Evolutionary conservation across 169 alveolate species (phyloP), one percentile per base, ranked within the genome.

Genomic region (Blepharisma undulans): DNA sequence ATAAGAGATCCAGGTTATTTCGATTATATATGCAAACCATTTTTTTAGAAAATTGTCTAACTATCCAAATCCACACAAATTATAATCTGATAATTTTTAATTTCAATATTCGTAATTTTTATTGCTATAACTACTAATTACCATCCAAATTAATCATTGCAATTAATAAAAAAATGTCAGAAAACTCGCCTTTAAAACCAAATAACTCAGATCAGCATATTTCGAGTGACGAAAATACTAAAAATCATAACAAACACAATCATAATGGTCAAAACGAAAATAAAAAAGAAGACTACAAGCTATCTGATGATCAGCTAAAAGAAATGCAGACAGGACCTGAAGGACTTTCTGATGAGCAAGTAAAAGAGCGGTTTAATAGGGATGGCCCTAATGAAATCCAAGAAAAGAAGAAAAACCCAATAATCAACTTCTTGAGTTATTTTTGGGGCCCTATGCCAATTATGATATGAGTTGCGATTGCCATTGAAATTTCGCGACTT

Each of bases 361-460:
- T 32, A n/a, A 22, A 32, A 32, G 77, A 76, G 16, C 33, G 89
- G 19, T 59, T 84, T 36, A 76, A n/a, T 61, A 76, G 89, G 10
- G 89, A 86, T 25, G 72, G 91, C 6, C 91, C 91, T 21, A 86
- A 86, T 48, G 80, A 60, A 27, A 19, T 22, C 60, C 8, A n/a
- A 0, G 71, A 60, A 72, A 86, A 86, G 72, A 22, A 27, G 61
- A 30, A 22, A 30, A 71, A 86, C n/a, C 12, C 84, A 0, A n/a
- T 29, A 0, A 71, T 66, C 2, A 72, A 71, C 0, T 86, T 86
- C 22, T 29, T 86, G 66, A 32, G 84, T 71, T 7, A 86, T 34
- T 86, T 22, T 36, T 86, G 91, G 85, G 91, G 91, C 14, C 91
- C 91, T 6, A 86, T 86, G 85, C 91, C 91, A 25, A 36, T 27